Conservation (phyloP, 2,329 filamentous ascomycete genomes). For the Penicillium sp. region DNA sequence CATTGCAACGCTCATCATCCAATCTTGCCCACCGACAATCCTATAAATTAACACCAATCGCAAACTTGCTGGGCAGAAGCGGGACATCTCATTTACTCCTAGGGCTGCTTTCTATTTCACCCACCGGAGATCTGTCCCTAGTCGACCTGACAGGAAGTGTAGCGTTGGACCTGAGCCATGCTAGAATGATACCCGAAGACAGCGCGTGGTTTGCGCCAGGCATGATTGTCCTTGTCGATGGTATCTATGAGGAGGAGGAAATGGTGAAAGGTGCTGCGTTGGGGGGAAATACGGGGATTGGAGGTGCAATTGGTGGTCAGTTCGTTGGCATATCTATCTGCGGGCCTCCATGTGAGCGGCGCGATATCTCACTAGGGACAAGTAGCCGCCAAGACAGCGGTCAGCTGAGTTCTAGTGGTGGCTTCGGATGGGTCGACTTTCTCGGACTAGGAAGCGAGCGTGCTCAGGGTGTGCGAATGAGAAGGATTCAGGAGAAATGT, state of each 20-base stretch:
- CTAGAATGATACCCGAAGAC: slow-evolving; percentile 76
- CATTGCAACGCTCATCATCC: slow-evolving; percentile 60
- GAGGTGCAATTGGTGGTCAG: slow-evolving; percentile 85
- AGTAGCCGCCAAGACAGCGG: slow-evolving; percentile 46
- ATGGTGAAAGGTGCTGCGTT: slow-evolving; percentile 64
- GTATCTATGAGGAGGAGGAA: slow-evolving; percentile 94
- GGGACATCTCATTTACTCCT: slow-evolving; percentile 83
- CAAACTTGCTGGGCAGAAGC: slow-evolving; percentile 72
- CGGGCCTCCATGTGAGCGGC: slow-evolving; percentile 84
- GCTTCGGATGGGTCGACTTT: slow-evolving; percentile 97
- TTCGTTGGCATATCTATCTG: slow-evolving; percentile 90
- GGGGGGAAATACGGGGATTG: slow-evolving; percentile 76
- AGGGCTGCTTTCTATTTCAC: slow-evolving; percentile 75
- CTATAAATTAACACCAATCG: slow-evolving; percentile 86
- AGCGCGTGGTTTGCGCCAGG: slow-evolving; percentile 91
- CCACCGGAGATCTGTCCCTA: slow-evolving; percentile 77
- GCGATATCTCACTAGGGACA: slow-evolving; percentile 74
- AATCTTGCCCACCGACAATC: slow-evolving; percentile 59
- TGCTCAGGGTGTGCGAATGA: slow-evolving; percentile 78
- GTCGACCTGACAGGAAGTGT: slow-evolving; percentile 89
- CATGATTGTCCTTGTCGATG: slow-evolving; percentile 93
- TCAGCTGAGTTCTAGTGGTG: slow-evolving; percentile 60
- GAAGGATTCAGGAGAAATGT: slow-evolving; percentile 70
- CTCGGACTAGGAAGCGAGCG: slow-evolving; percentile 87
- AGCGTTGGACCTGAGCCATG: slow-evolving; percentile 75